Base-by-base conservation (phyloP, 768 basidiomycete genomes). In the Tricholoma saponaceum region DNA sequence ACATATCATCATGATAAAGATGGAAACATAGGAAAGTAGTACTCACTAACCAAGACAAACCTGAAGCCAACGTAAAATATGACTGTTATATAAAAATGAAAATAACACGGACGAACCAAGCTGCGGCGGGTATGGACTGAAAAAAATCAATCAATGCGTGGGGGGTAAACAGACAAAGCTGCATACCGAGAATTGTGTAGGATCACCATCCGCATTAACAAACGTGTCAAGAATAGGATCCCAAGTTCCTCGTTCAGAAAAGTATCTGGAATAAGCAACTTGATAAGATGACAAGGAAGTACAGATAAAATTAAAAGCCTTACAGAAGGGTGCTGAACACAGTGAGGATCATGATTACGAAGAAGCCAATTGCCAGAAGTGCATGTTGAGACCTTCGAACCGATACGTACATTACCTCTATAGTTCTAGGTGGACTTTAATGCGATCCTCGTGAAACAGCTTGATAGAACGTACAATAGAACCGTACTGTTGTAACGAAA, bases 371-470 rank as follows among this genome's bases (percentile, higher is more conserved):
- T 0, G 94, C 93, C 3, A 94, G 79, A 10, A 50, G 26, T 28
- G 47, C 47, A 8, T 50, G 47, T 50, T 50, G 47, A 18, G 47
- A 50, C 18, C 92, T 79, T 51, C 89, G 81, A 33, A 95, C 87
- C 28, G 92, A 87, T 28, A 96, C 80, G 68, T 89, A 93, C 94
- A 96, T 97, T 64, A 92, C 91, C 76, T 93, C 90, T 51, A 92
- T 92, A 0, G 91, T 92, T 47, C 90, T 91, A 55, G 18, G 47
- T 12, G 46, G 44, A n/a, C 20, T 23, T 56, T 63, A 58, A 41
- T 55, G 35, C 13, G 9, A 12, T 30, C 13, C 52, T 23, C 13
- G 57, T 5, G 23, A 16, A 20, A 51, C 18, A 35, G 25, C 13
- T 5, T 18, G 43, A 4, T 22, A 30, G 7, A 49, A 78, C 90